Evolutionary conservation across 495 filamentous ascomycete genomes (phyloP), one percentile per base, ranked within the genome.

Genomic region (Apodospora peruviana): DNA sequence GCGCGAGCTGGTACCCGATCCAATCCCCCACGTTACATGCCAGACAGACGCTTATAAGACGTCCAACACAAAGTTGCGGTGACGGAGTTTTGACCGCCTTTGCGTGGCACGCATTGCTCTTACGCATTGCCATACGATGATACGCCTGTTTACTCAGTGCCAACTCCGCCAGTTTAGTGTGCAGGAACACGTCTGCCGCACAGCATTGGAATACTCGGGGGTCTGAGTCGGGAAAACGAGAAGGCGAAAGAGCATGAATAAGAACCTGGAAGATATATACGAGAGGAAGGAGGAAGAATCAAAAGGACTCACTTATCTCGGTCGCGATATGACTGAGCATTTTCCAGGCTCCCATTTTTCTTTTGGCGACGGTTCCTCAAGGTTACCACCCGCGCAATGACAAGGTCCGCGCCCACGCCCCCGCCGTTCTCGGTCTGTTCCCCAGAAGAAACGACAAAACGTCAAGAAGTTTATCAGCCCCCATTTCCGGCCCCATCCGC

Each of bases 81-180:
- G 60, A 59, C 55, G 44, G 53, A 51, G 45, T 27, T 56, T 52
- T 54, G 59, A 61, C 55, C 55, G 59, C 55, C 59, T n/a, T 47
- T 32, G 27, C 29, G 49, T 37, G 18, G 20, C 14, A 32, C 24
- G 24, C 39, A 11, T 23, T 29, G 32, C 32, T 25, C 42, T 51
- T 43, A 43, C 42, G 46, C 49, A 50, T 43, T 35, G 39, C 43
- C n/a, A n/a, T n/a, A n/a, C n/a, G n/a, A n/a, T n/a, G n/a, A 34
- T 38, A 41, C 18, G 24, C 12, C 47, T 47, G 20, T 12, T 12
- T 25, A 22, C 40, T 27, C 40, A 22, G 40, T 19, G 23, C 40
- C 8, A 43, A 43, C 27, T 7, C 7, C 7, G 14, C 27, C 27
- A 32, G 14, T 32, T 32, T 7, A 14, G 27, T 32, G 14, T 32